phyloP scores from a whole-genome alignment of 805 yeast species.

The Kuraishia borneana region DNA sequence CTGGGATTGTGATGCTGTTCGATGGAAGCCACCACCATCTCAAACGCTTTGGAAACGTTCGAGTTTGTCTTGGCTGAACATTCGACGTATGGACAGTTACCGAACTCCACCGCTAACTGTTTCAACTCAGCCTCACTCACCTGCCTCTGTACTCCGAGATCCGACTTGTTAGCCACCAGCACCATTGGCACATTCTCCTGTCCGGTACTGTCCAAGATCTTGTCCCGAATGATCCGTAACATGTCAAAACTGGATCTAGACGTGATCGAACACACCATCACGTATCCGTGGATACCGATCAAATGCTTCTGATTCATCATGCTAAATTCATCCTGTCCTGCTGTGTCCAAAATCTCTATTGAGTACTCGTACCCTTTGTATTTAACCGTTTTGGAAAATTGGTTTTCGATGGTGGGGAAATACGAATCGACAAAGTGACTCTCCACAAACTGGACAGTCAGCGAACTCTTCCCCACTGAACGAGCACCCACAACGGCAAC shows the following conservation, averaged over 20 bases:
- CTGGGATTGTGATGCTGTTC: slow-evolving; percentile 48
- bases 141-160: slow-evolving; percentile 44
- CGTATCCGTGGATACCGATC: slow-evolving; percentile 75
- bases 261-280: slow-evolving; percentile 73
- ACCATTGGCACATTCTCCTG: slow-evolving; percentile 36
- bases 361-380: slow-evolving; percentile 67
- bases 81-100: slow-evolving; percentile 31
- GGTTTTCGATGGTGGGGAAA: slow-evolving; percentile 87
- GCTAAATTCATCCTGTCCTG: slow-evolving; percentile 87
- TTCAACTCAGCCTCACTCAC: slow-evolving; percentile 43
- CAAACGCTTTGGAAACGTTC: slow-evolving; percentile 42
- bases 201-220: slow-evolving; percentile 60
- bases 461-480: slow-evolving; percentile 80
- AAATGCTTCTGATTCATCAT: slow-evolving; percentile 69
- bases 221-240: slow-evolving; percentile 68
- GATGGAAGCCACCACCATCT: slow-evolving; percentile 45
- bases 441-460: slow-evolving; percentile 78
- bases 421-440: slow-evolving; percentile 82
- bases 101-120: slow-evolving; percentile 28
- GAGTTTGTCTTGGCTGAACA: slow-evolving; percentile 36
- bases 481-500: slow-evolving; percentile 82
- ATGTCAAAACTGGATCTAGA: slow-evolving; percentile 70
- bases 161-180: slow-evolving; percentile 39
- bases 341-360: slow-evolving; percentile 82
- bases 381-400: slow-evolving; percentile 58